Evolutionary conservation across 148 eudicot species (phyloP).

Genomic region (Rhododendron williamsianum): DNA sequence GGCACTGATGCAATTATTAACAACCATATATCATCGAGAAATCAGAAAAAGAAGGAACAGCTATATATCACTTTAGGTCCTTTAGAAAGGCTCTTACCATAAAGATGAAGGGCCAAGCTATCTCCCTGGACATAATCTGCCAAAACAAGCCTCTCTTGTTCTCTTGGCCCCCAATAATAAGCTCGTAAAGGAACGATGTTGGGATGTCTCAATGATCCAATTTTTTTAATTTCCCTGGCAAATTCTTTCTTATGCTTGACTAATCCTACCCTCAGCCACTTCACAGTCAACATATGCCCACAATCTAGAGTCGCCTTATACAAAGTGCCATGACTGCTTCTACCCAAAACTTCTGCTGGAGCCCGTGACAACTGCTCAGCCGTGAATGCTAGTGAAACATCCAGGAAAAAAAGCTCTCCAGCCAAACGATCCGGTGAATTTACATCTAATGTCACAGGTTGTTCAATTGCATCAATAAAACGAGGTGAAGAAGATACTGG

Average conservation of each 20-base stretch:
- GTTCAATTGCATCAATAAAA: constrained; percentile 63
- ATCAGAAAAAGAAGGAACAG: neutral
- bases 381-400: constrained; percentile 63
- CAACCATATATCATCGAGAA: neutral
- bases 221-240: constrained; percentile 80
- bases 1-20: neutral
- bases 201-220: constrained; percentile 72
- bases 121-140: constrained; percentile 84
- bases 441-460: constrained; percentile 63
- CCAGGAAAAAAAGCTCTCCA: constrained; percentile 79
- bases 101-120: constrained; percentile 85
- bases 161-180: constrained; percentile 95
- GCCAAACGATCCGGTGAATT: constrained; percentile 95
- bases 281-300: constrained; percentile 82
- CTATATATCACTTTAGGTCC: neutral
- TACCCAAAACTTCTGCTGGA: constrained; percentile 94
- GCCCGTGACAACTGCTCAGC: constrained; percentile 89
- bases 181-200: constrained; percentile 73
- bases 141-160: constrained; percentile 89
- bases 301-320: constrained; percentile 84
- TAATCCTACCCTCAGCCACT: constrained; percentile 92
- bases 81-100: constrained; percentile 51
- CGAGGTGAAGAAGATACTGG: constrained; percentile 69
- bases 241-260: constrained; percentile 90
- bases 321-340: constrained; percentile 90